Conservation (phyloP, 768 basidiomycete species). For the Hericium coralloides region DNA sequence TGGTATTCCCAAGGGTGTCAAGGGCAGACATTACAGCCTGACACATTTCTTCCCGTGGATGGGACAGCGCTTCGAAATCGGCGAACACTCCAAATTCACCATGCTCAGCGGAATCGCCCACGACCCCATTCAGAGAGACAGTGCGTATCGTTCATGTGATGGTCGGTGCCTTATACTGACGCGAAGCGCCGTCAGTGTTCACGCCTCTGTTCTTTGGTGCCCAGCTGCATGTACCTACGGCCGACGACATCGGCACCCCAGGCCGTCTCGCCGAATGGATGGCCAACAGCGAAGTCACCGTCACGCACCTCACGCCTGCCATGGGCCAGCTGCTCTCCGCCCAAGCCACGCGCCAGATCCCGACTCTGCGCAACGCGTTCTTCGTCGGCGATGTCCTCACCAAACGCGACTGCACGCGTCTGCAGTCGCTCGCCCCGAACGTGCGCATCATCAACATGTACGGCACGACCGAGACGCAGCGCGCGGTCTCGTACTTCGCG, state of each 20-base stretch:
- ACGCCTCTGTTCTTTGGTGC: slow-evolving; percentile 98
- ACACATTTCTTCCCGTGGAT: slow-evolving; percentile 99
- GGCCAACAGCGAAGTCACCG: slow-evolving; percentile 81
- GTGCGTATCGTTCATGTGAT: slow-evolving; percentile 42
- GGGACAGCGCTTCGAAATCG: slow-evolving; percentile 76
- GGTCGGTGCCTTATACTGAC: background rate
- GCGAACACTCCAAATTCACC: slow-evolving; percentile 76
- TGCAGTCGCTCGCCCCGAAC: slow-evolving; percentile 88
- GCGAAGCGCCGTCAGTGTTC: slow-evolving; percentile 56
- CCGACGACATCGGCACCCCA: slow-evolving; percentile 94
- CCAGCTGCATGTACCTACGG: slow-evolving; percentile 88
- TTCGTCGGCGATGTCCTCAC: slow-evolving; percentile 99
- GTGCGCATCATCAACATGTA: slow-evolving; percentile 99
- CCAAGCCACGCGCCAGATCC: slow-evolving; percentile 73
- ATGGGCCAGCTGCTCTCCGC: slow-evolving; percentile 99
- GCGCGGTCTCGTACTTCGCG: slow-evolving; percentile 94
- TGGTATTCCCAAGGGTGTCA: slow-evolving; percentile 97
- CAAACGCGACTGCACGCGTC: slow-evolving; percentile 91
- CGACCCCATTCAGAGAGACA: slow-evolving; percentile 97
- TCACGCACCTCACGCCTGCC: slow-evolving; percentile 97
- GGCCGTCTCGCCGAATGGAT: slow-evolving; percentile 98
- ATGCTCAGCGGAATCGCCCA: slow-evolving; percentile 99
- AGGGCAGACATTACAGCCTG: slow-evolving; percentile 88
- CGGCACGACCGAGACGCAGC: slow-evolving; percentile 98
- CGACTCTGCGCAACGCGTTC: slow-evolving; percentile 83